phyloP scores from a whole-genome alignment of 2,329 filamentous ascomycete species.

The Neopestalotiopsis sp. region DNA sequence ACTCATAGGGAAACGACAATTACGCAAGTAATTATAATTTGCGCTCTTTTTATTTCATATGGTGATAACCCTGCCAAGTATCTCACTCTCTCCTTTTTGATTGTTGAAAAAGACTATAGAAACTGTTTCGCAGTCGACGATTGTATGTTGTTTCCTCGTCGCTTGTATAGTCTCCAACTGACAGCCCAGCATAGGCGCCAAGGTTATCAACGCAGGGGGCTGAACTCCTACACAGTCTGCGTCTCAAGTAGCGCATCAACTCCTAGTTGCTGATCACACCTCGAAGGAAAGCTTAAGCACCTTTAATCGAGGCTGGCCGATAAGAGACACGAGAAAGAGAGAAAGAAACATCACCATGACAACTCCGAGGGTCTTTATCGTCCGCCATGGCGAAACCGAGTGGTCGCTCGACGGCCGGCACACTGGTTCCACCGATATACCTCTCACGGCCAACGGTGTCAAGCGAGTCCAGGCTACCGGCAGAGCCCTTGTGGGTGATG shows the following conservation, averaged over 20 bases:
- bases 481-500: conserved; percentile 79
- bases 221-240: not conserved
- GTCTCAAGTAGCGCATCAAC: conserved; percentile 5
- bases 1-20: not conserved
- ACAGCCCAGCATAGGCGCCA: not conserved
- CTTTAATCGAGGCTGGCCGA: not conserved
- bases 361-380: conserved; percentile 77
- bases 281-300: not conserved
- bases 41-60: not conserved
- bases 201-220: conserved; percentile 12
- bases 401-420: conserved; percentile 89
- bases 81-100: not conserved
- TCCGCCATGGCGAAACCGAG: conserved; percentile 93
- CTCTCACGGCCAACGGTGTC: conserved; percentile 81
- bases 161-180: not conserved
- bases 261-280: not conserved
- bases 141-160: not conserved
- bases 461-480: conserved; percentile 78
- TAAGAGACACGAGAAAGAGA: not conserved
- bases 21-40: not conserved
- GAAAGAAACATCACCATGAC: conserved; percentile 32
- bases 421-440: conserved; percentile 85
- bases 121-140: not conserved
- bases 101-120: not conserved
- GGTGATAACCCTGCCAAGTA: too few species aligned